These are phyloP conservation scores for Ceratocystis lukuohia DNA, from an alignment of 2,329 filamentous ascomycete species.

Conservation along the genomic window DNA sequence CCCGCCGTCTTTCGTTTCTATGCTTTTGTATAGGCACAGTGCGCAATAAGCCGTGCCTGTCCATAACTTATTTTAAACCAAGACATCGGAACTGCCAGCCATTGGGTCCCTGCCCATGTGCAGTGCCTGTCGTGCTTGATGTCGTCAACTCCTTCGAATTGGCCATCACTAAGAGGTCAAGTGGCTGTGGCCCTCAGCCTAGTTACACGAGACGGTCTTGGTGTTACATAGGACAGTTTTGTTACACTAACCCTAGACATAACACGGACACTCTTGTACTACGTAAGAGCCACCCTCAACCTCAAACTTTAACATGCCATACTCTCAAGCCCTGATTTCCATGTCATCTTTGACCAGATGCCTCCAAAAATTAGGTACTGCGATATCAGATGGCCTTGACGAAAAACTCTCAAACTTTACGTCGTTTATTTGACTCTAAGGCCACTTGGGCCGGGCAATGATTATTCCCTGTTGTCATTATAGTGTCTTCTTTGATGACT, in stretches of 20 bases:
- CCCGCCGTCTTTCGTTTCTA: neutral
- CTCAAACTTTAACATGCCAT: neutral
- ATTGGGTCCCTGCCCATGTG: neutral
- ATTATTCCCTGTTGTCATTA: too few species aligned
- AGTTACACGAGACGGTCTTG: neutral
- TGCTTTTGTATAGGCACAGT: neutral
- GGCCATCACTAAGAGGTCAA: neutral
- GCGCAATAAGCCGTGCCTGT: conserved; percentile 19
- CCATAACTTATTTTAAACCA: neutral
- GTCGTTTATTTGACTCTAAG: too few species aligned
- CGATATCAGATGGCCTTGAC: too few species aligned
- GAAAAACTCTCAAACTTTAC: too few species aligned
- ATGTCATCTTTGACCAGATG: too few species aligned
- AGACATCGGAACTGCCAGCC: neutral
- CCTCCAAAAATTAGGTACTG: too few species aligned
- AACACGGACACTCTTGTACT: neutral
- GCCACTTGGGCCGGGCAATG: too few species aligned
- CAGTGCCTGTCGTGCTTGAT: neutral
- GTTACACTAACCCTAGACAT: neutral
- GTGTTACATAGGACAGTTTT: neutral
- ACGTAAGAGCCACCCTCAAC: neutral
- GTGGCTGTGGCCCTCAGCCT: neutral
- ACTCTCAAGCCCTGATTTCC: neutral
- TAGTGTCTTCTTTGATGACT: too few species aligned
- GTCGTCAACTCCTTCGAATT: neutral